These are phyloP conservation scores for Leccinum fibrillosum DNA, from an alignment of 768 basidiomycete species.

Conservation along the genomic window DNA sequence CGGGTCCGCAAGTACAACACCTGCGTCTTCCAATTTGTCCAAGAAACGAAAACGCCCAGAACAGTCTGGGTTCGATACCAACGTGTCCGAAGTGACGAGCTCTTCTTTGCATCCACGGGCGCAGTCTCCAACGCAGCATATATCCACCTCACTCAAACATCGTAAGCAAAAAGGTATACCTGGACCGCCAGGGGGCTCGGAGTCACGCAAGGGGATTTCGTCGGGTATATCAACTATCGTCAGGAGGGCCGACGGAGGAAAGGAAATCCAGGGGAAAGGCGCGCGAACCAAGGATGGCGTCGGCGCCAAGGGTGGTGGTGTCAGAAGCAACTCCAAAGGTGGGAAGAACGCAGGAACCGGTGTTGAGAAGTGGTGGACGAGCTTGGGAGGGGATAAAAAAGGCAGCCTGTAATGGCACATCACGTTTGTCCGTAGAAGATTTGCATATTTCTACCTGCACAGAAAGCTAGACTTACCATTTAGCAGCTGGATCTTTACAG, in stretches of 20 bases:
- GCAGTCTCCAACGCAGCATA: not conserved
- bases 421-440: not conserved
- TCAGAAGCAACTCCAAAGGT: not conserved
- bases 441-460: no score
- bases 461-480: no score
- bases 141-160: not conserved
- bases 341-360: not conserved
- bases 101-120: not conserved
- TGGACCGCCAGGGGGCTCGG: not conserved
- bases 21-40: not conserved
- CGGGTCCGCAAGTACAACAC: not conserved
- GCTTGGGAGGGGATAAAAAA: conserved; percentile 26
- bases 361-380: conserved; percentile 45
- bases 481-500: no score
- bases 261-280: conserved; percentile 12
- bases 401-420: conserved; percentile 3
- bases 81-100: not conserved
- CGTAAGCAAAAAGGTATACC: not conserved
- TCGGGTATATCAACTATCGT: conserved; percentile 57
- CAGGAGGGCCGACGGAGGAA: conserved; percentile 22
- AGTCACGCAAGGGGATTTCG: conserved; percentile 53
- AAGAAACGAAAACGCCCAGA: conserved; percentile 18
- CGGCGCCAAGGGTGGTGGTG: conserved; percentile 11
- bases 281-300: not conserved
- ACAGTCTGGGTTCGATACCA: not conserved